Percentiles rank a stretch among this genome's conserved stretches.
Evolutionary conservation across 2,329 filamentous ascomycete species (phyloP).

Genomic region (Arachnopeziza araneosa): DNA sequence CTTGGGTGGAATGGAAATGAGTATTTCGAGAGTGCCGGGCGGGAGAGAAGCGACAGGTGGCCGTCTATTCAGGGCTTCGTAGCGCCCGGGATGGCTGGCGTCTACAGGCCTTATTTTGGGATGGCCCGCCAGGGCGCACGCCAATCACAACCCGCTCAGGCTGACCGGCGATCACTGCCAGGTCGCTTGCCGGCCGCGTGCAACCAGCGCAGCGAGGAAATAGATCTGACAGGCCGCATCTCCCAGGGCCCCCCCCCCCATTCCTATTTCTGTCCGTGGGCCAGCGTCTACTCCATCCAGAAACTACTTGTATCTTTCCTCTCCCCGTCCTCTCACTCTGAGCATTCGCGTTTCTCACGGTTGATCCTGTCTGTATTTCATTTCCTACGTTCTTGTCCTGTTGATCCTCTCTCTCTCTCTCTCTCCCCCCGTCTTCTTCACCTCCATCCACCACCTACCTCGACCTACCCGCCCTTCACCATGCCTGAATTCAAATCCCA

Average conservation of each 20-base stretch:
- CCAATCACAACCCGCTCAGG: conserved; percentile 16
- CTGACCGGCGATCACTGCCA: background rate
- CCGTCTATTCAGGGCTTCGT: conserved; percentile 16
- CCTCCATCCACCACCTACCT: background rate
- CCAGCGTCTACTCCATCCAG: conserved; percentile 20
- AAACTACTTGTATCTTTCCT: conserved; percentile 26
- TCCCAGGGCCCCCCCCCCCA: background rate
- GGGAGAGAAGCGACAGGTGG: no score
- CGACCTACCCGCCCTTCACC: conserved; percentile 2
- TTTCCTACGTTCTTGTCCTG: conserved; percentile 2
- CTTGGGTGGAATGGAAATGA: background rate
- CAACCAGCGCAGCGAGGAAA: conserved; percentile 3
- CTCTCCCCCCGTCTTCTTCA: no score
- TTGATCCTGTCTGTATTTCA: conserved; percentile 14
- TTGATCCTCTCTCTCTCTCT: conserved; percentile 5
- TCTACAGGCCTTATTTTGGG: background rate
- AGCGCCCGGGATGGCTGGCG: conserved; percentile 7
- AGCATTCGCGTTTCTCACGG: conserved; percentile 5
- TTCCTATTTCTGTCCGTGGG: conserved; percentile 24
- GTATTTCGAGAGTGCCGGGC: background rate
- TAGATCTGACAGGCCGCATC: conserved; percentile 21
- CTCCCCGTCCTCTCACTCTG: conserved; percentile 11
- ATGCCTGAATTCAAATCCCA: conserved; percentile 17
- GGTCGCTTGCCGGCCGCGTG: background rate
- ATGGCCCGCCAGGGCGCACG: conserved; percentile 14